Evolutionary conservation across 2,329 filamentous ascomycete species (phyloP).

Genomic region (Akanthomyces muscarius): DNA sequence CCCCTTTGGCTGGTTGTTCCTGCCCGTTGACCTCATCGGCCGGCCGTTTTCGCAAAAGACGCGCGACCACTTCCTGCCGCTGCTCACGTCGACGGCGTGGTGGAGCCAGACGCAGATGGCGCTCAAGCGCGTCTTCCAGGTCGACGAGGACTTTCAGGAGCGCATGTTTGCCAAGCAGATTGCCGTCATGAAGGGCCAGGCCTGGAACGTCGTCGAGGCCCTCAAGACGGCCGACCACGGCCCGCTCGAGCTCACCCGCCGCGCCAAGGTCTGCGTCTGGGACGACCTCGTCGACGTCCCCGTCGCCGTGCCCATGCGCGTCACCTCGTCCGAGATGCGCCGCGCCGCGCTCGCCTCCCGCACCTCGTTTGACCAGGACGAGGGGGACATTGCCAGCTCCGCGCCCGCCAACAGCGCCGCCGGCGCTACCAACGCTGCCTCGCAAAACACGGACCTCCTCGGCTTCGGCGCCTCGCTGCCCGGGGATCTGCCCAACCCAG

Average conservation of each 20-base stretch:
- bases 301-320: constrained; percentile 84
- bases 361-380: constrained; percentile 67
- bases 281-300: constrained; percentile 96
- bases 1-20: constrained; percentile 96
- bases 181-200: constrained; percentile 98
- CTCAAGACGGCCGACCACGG: constrained; percentile 90
- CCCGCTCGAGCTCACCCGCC: constrained; percentile 84
- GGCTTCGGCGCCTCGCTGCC: constrained; percentile 55
- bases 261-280: constrained; percentile 93
- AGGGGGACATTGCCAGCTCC: constrained; percentile 76
- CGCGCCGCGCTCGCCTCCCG: constrained; percentile 50
- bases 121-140: constrained; percentile 79
- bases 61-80: constrained; percentile 88
- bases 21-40: constrained; percentile 93
- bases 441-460: constrained; percentile 62
- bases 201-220: constrained; percentile 98
- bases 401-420: constrained; percentile 27
- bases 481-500: constrained; percentile 67
- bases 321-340: constrained; percentile 78
- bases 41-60: constrained; percentile 94
- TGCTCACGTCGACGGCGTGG: constrained; percentile 92
- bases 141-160: constrained; percentile 95
- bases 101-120: constrained; percentile 92
- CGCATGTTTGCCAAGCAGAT: constrained; percentile 99
- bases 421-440: neutral